A percentile compares a stretch with the other conserved stretches of the same genome.
Evolutionary conservation across 1,284 basidiomycete genomes (phyloP).

Genomic region (Dichomitus squalens): DNA sequence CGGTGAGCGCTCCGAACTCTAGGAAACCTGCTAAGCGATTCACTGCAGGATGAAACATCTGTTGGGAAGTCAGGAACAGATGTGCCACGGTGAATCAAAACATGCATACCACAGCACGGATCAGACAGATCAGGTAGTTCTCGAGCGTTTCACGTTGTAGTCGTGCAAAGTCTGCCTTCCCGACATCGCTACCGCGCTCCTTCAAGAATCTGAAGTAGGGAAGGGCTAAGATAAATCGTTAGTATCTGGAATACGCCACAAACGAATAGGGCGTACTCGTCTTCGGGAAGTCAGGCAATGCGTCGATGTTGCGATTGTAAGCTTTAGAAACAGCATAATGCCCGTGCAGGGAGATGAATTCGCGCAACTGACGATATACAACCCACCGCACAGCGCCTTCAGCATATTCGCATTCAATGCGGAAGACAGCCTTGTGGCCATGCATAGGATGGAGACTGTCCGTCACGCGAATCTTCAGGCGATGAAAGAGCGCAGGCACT

Average conservation of each 20-base stretch:
- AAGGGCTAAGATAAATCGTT: slow-evolving; percentile 51
- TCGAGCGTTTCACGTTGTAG: slow-evolving; percentile 84
- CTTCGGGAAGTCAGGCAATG: slow-evolving; percentile 91
- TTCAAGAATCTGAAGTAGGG: slow-evolving; percentile 88
- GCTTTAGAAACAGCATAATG: slow-evolving; percentile 91
- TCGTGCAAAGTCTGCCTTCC: slow-evolving; percentile 76
- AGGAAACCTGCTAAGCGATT: slow-evolving; percentile 95
- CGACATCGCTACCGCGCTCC: slow-evolving; percentile 53
- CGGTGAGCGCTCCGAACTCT: slow-evolving; percentile 90
- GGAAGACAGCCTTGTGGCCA: slow-evolving; percentile 80
- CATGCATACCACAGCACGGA: slow-evolving; percentile 80
- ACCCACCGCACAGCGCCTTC: slow-evolving; percentile 97
- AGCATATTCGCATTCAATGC: slow-evolving; percentile 96
- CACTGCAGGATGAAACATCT: slow-evolving; percentile 97
- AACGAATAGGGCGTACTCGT: slow-evolving; percentile 59
- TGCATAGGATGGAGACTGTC: slow-evolving; percentile 86
- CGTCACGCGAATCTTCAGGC: slow-evolving; percentile 81
- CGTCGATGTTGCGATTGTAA: slow-evolving; percentile 69
- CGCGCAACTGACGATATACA: slow-evolving; percentile 91
- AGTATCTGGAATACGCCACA: not conserved
- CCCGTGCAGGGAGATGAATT: slow-evolving; percentile 90
- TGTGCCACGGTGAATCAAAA: not conserved
- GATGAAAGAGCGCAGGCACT: slow-evolving; percentile 87
- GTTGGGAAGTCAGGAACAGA: not conserved
- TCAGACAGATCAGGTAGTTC: slow-evolving; percentile 87